Percentiles rank a stretch among this genome's conserved stretches.
phyloP scores from a whole-genome alignment of 768 basidiomycete species.

The Tremella mesenterica region DNA sequence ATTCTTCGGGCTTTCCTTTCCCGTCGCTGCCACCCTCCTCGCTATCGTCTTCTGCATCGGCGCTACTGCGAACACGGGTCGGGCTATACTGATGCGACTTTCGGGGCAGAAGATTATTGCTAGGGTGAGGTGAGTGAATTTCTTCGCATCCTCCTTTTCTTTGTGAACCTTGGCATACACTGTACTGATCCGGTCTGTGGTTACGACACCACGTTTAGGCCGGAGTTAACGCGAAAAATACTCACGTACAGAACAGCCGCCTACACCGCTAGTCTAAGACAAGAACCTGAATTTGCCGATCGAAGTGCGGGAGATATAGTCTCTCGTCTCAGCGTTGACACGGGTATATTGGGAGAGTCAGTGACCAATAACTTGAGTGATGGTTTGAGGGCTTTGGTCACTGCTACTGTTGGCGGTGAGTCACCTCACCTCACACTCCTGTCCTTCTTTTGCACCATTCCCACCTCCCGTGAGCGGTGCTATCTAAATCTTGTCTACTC shows the following conservation, averaged over 20 bases:
- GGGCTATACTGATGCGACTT: constrained; percentile 59
- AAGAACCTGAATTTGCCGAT: constrained; percentile 91
- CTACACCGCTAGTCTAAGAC: constrained; percentile 70
- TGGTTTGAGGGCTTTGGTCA: constrained; percentile 64
- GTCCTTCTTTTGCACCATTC: background rate
- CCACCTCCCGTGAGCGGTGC: background rate
- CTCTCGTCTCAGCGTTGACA: constrained; percentile 81
- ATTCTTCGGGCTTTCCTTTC: constrained; percentile 68
- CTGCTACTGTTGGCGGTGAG: constrained; percentile 87
- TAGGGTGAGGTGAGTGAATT: constrained; percentile 44
- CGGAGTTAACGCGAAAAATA: background rate
- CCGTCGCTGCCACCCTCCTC: constrained; percentile 67
- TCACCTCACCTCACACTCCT: constrained; percentile 22
- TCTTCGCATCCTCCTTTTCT: background rate
- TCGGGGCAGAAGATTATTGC: constrained; percentile 89
- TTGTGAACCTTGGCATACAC: background rate
- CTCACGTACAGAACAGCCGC: constrained; percentile 56
- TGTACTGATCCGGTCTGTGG: no score
- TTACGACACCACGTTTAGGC: no score
- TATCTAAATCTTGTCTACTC: no score
- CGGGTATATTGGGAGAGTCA: constrained; percentile 74
- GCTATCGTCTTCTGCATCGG: constrained; percentile 75
- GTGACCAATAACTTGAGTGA: constrained; percentile 51
- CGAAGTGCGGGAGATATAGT: constrained; percentile 87
- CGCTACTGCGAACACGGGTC: constrained; percentile 71